Conservation (phyloP, 768 basidiomycete species). For the Amanita molliuscula region DNA sequence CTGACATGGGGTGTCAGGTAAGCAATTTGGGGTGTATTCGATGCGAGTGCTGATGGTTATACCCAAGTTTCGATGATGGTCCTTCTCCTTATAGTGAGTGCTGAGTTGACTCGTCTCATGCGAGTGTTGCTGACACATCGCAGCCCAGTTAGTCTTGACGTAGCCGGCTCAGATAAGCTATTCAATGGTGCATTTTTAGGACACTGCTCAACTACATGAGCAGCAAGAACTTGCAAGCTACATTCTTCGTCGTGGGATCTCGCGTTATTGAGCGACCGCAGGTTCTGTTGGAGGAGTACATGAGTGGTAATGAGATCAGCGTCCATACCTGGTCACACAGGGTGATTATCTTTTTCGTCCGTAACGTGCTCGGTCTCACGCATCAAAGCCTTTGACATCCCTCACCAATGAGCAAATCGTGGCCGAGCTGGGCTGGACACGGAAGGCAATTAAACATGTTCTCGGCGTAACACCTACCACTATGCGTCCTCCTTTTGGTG, state of each 20-base stretch:
- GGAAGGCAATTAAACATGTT: constrained; percentile 68
- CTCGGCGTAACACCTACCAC: constrained; percentile 69
- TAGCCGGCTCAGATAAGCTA: background rate
- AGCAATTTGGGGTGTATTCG: background rate
- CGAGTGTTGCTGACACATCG: constrained; percentile 9
- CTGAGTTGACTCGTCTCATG: background rate
- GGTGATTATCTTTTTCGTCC: constrained; percentile 21
- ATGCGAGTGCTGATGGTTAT: constrained; percentile 3
- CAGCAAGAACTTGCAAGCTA: constrained; percentile 55
- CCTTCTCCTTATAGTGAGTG: constrained; percentile 72
- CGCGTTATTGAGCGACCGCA: constrained; percentile 72
- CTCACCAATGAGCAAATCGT: constrained; percentile 79
- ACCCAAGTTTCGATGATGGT: constrained; percentile 70
- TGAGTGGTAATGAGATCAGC: constrained; percentile 70
- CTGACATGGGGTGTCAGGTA: constrained; percentile 68
- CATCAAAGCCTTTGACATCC: constrained; percentile 45
- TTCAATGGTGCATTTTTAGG: constrained; percentile 22
- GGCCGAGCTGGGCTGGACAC: constrained; percentile 90
- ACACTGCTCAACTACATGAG: constrained; percentile 64
- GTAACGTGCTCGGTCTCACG: background rate
- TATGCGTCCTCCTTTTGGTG: constrained; percentile 78
- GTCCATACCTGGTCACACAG: constrained; percentile 91
- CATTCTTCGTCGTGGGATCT: constrained; percentile 88
- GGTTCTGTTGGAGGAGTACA: constrained; percentile 72
- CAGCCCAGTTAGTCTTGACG: constrained; percentile 37